Evolutionary conservation across 805 yeast species (phyloP), one percentile per base, ranked within the genome.

Genomic region (Candida pseudoglaebosa): DNA sequence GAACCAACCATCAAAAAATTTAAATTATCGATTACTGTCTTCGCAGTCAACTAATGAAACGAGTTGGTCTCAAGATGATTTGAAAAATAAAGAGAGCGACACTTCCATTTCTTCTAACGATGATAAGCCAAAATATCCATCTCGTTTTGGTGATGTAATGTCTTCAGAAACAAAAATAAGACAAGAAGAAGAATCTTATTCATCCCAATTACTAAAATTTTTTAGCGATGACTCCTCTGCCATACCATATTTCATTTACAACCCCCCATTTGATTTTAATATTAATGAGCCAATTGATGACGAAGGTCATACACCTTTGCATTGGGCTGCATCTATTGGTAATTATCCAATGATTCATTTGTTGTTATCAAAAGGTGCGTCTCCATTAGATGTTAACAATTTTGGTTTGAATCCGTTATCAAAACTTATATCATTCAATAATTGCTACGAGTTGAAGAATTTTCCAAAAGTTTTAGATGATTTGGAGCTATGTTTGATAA

Each of bases 281-380:
- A 73, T 85, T 44, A 65, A 80, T 55, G 86, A 84, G 38, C 80
- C 88, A 3, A 86, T 93, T 18, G 99, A 93, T 57, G 90, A 86
- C 42, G 97, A 93, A 54, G 95, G 96, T 1, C 95, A 93, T 55
- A 85, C 96, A 0, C 84, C 95, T 2, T 80, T 93, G 49, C 99
- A 93, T 61, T 93, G 98, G 97, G 95, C 98, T 0, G 88, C 97
- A 43, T 84, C 98, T 1, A 88, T 93, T 77, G 99, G 98, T 3
- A 86, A 82, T 56, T 62, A 83, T 24, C 75, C 74, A 34, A 80
- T 90, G 62, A 80, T 87, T 40, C 93, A 84, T 48, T 75, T 89
- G 10, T 70, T 93, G 30, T 62, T 87, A 21, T 70, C 79, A 20
- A 78, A 82, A 28, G 95, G 96, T 4, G 93, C 95, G 2, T 76